Conservation (phyloP, 1,284 basidiomycete species). For the Ustilago crameri region DNA sequence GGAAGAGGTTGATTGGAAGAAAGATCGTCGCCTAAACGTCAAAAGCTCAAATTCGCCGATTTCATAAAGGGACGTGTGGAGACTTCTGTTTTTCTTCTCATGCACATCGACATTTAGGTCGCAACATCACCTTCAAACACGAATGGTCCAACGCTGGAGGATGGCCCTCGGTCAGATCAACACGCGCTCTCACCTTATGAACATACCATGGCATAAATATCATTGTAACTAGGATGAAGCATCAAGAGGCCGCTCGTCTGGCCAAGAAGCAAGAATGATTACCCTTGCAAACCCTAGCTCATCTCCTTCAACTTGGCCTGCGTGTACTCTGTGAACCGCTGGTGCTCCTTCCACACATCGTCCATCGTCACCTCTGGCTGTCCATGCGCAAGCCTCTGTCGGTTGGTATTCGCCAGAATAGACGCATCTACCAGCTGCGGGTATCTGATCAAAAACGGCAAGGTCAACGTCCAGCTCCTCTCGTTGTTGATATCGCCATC, state of each 20-base stretch:
- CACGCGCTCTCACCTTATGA: no score
- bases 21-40: neutral
- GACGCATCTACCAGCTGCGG: constrained; percentile 39
- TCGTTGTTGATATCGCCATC: constrained; percentile 39
- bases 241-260: no score
- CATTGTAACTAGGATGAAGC: no score
- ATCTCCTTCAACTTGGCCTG: constrained; percentile 38
- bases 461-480: constrained; percentile 39
- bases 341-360: constrained; percentile 43
- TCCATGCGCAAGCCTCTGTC: constrained; percentile 15
- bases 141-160: no score
- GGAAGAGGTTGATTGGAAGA: neutral
- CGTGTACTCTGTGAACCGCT: constrained; percentile 13
- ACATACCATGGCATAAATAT: no score
- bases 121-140: no score
- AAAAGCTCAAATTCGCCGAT: neutral
- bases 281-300: neutral
- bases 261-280: neutral
- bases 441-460: constrained; percentile 49
- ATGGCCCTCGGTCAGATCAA: no score
- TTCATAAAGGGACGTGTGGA: neutral
- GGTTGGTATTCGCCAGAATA: constrained; percentile 33
- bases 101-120: neutral
- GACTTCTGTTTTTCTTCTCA: neutral
- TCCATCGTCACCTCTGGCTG: constrained; percentile 32